phyloP scores from a whole-genome alignment of 1,284 basidiomycete species.

The Pascua sp. region DNA sequence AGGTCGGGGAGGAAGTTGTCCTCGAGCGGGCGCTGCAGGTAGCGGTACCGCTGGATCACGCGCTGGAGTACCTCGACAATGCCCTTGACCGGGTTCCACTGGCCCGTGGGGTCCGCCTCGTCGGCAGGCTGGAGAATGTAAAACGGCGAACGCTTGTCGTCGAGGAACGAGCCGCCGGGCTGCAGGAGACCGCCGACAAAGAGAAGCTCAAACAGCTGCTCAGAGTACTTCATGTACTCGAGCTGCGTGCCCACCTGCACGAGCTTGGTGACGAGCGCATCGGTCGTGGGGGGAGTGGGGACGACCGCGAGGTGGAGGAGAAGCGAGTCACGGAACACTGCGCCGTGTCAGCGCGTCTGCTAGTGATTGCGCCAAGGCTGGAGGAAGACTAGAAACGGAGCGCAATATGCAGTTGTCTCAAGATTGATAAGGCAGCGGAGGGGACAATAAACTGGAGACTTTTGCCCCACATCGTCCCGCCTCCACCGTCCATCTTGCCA shows the following conservation, averaged over 20 bases:
- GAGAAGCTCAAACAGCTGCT: slow-evolving; percentile 90
- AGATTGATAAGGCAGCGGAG: too few relatives aligned
- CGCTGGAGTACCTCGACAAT: slow-evolving; percentile 91
- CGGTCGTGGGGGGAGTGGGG: slow-evolving; percentile 66
- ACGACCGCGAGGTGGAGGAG: slow-evolving; percentile 90
- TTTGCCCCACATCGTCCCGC: too few relatives aligned
- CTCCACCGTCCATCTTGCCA: too few relatives aligned
- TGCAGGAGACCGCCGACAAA: slow-evolving; percentile 91
- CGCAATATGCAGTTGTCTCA: too few relatives aligned
- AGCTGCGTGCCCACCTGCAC: slow-evolving; percentile 85
- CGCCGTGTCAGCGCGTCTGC: too few relatives aligned
- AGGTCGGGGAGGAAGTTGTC: slow-evolving; percentile 75
- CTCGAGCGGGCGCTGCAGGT: slow-evolving; percentile 93
- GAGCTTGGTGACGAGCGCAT: slow-evolving; percentile 59
- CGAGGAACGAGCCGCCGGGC: slow-evolving; percentile 86
- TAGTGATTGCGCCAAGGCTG: too few relatives aligned
- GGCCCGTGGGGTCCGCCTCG: slow-evolving; percentile 19
- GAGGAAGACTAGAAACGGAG: too few relatives aligned
- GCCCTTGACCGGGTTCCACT: slow-evolving; percentile 63
- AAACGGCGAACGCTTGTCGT: slow-evolving; percentile 62
- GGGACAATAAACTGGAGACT: too few relatives aligned
- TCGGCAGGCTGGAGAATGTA: slow-evolving; percentile 35
- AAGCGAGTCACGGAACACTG: slow-evolving; percentile 92
- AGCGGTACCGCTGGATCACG: slow-evolving; percentile 97
- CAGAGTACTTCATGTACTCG: slow-evolving; percentile 93